A percentile compares a stretch with the other conserved stretches of the same genome.
phyloP scores from a whole-genome alignment of 2,329 filamentous ascomycete species.

The Cladosporium halotolerans region DNA sequence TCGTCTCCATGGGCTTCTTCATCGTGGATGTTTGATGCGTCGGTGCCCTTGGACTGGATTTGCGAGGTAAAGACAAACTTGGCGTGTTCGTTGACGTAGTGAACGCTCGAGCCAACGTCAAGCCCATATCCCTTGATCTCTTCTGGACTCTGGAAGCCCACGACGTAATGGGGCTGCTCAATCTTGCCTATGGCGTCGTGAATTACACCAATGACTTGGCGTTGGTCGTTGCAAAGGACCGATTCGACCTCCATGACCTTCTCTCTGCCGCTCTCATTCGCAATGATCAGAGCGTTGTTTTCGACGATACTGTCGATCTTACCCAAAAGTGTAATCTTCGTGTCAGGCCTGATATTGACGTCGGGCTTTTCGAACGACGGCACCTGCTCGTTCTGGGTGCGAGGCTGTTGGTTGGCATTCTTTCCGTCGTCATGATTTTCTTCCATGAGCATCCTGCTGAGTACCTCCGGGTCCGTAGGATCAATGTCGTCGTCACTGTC shows the following conservation, averaged over 20 bases:
- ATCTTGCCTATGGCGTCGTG: constrained; percentile 46
- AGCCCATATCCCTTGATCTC: constrained; percentile 64
- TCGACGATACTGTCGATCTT: constrained; percentile 70
- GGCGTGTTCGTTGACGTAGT: constrained; percentile 72
- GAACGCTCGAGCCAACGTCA: constrained; percentile 64
- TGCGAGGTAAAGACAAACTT: constrained; percentile 74
- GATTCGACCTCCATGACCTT: constrained; percentile 80
- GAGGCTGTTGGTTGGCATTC: constrained; percentile 44
- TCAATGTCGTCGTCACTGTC: constrained; percentile 58
- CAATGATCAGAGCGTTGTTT: constrained; percentile 71
- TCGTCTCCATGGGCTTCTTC: constrained; percentile 84
- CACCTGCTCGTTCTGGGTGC: constrained; percentile 75
- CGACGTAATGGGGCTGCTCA: constrained; percentile 76
- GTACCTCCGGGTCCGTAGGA: constrained; percentile 72
- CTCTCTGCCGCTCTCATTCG: constrained; percentile 64
- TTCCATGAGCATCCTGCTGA: constrained; percentile 77
- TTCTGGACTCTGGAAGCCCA: constrained; percentile 62
- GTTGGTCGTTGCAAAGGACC: constrained; percentile 69
- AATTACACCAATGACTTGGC: constrained; percentile 73
- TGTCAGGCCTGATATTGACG: constrained; percentile 68
- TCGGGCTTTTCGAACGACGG: constrained; percentile 59
- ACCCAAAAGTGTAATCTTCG: constrained; percentile 71
- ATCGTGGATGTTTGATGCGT: constrained; percentile 91
- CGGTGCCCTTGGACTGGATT: constrained; percentile 77
- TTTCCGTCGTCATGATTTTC: constrained; percentile 74